Evolutionary conservation across 2,329 filamentous ascomycete genomes (phyloP).

Genomic region (Xylogone sp.): DNA sequence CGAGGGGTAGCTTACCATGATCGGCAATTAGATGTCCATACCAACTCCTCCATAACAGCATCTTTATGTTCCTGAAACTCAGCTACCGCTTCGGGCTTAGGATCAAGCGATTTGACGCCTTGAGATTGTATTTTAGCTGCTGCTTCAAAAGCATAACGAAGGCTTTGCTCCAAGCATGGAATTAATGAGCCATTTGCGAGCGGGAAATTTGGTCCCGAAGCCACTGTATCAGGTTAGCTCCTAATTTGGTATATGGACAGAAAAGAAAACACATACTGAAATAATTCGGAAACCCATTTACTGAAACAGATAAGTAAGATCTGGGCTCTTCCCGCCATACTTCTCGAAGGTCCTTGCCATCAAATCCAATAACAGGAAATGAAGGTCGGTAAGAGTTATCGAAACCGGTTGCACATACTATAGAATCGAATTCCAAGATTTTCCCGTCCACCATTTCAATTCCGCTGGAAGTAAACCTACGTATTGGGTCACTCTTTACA

Average conservation of each 20-base stretch:
- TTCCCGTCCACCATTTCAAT: constrained; percentile 27
- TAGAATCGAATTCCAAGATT: constrained; percentile 29
- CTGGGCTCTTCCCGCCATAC: constrained; percentile 14
- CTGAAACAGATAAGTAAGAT: constrained; percentile 15
- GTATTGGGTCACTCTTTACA: constrained; percentile 40
- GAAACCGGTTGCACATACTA: constrained; percentile 34
- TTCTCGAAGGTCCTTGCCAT: constrained; percentile 6
- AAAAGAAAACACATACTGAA: constrained; percentile 12
- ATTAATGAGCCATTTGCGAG: constrained; percentile 1
- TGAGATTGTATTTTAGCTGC: background rate
- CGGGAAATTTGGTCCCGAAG: background rate
- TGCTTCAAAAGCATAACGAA: background rate
- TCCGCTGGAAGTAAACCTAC: constrained; percentile 33
- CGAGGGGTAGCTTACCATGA: constrained; percentile 1
- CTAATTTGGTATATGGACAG: background rate
- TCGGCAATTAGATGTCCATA: constrained; percentile 1
- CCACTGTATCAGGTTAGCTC: background rate
- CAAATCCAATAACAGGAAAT: constrained; percentile 13
- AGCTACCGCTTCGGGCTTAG: background rate
- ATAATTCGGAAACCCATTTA: constrained; percentile 19
- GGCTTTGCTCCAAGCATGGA: background rate
- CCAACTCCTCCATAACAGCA: background rate
- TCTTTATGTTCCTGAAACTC: background rate
- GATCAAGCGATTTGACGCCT: background rate
- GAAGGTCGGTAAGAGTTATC: constrained; percentile 19